A percentile compares a stretch with the other conserved stretches of the same genome.
Conservation (phyloP, 1,284 basidiomycete species). For the Trichosporon ovoides region DNA sequence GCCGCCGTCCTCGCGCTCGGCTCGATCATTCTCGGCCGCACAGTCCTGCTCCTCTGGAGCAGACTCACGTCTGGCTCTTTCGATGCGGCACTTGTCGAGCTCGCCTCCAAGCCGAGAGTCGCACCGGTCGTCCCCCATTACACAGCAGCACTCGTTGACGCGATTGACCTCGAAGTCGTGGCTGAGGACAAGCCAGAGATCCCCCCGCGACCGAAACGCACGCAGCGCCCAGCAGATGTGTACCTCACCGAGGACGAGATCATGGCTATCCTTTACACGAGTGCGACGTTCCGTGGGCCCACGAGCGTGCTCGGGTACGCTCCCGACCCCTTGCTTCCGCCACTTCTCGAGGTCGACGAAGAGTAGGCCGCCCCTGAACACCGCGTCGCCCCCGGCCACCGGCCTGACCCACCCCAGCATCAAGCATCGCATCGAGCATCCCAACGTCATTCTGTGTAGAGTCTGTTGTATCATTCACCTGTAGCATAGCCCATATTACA, state of each 20-base stretch:
- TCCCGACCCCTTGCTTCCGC: not conserved
- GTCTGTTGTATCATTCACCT: too few relatives aligned
- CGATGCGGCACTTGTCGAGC: not conserved
- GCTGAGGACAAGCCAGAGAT: not conserved
- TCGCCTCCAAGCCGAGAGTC: not conserved
- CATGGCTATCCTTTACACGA: conserved; percentile 1
- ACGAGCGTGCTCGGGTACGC: not conserved
- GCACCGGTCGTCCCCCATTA: not conserved
- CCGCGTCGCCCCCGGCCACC: too few relatives aligned
- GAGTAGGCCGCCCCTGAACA: not conserved
- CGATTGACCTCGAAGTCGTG: not conserved
- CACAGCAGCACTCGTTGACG: not conserved
- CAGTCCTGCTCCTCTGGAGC: not conserved
- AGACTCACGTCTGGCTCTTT: not conserved
- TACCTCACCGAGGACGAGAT: conserved; percentile 2
- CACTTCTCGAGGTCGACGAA: not conserved
- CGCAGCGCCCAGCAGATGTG: not conserved
- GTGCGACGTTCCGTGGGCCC: not conserved
- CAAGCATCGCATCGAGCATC: too few relatives aligned
- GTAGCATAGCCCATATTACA: too few relatives aligned
- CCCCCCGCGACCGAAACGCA: not conserved
- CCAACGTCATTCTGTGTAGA: too few relatives aligned
- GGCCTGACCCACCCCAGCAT: too few relatives aligned
- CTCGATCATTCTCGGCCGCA: not conserved
- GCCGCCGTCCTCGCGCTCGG: not conserved